These are phyloP conservation scores for Monosporascus sp. DNA, from an alignment of 2,329 filamentous ascomycete genomes.

Conservation along the genomic window DNA sequence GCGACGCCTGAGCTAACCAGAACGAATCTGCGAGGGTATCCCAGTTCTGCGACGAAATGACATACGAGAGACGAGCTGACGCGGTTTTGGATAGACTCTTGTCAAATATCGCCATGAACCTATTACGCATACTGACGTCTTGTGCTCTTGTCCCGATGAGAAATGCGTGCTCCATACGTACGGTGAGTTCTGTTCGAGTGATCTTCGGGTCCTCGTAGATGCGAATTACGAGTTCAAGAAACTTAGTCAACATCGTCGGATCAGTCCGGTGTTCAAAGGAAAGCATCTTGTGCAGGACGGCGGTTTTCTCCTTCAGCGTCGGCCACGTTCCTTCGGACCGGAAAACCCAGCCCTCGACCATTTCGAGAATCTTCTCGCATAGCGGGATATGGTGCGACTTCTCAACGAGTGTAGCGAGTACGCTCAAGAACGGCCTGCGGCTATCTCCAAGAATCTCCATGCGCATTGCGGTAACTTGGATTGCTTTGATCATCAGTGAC, in stretches of 20 bases:
- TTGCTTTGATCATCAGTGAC: slow-evolving; percentile 86
- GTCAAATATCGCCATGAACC: slow-evolving; percentile 95
- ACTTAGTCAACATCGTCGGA: slow-evolving; percentile 81
- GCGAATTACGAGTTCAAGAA: slow-evolving; percentile 90
- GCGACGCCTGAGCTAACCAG: slow-evolving; percentile 93
- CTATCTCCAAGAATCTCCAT: slow-evolving; percentile 93
- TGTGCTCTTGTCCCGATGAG: slow-evolving; percentile 88
- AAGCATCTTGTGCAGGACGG: slow-evolving; percentile 98
- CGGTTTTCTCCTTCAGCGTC: slow-evolving; percentile 97
- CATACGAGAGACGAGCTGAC: slow-evolving; percentile 81
- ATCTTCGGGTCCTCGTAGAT: slow-evolving; percentile 99
- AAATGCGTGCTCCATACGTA: slow-evolving; percentile 97
- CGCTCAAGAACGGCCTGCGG: slow-evolving; percentile 87
- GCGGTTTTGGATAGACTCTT: slow-evolving; percentile 90
- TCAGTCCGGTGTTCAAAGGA: slow-evolving; percentile 85
- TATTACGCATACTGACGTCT: slow-evolving; percentile 93
- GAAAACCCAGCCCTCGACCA: slow-evolving; percentile 97
- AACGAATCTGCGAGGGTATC: slow-evolving; percentile 91
- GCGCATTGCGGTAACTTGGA: slow-evolving; percentile 83
- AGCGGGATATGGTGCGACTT: slow-evolving; percentile 83
- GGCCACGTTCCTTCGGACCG: slow-evolving; percentile 91
- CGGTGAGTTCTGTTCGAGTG: slow-evolving; percentile 88
- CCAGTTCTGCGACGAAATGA: slow-evolving; percentile 92
- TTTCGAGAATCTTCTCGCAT: slow-evolving; percentile 86
- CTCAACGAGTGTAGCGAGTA: slow-evolving; percentile 89